Conservation (phyloP, 163 green algal genomes). For the Coccomyxa subellipsoidea region DNA sequence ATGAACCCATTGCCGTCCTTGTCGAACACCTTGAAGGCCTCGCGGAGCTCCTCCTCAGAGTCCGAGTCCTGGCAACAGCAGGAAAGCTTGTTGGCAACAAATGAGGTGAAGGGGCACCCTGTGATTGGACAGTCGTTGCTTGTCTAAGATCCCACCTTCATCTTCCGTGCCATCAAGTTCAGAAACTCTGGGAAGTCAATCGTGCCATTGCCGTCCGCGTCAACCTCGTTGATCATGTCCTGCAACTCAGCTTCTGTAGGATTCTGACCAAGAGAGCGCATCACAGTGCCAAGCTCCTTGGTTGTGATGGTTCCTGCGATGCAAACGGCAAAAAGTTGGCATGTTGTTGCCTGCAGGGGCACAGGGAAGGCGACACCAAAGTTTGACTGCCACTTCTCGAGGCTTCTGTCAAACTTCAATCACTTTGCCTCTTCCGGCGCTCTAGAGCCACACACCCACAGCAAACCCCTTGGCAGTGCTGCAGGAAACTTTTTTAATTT, state of each 20-base stretch:
- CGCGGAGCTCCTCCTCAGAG: slow-evolving; percentile 95
- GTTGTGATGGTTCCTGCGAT: slow-evolving; percentile 87
- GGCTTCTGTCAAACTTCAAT: neutral
- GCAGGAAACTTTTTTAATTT: neutral
- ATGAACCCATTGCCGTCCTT: slow-evolving; percentile 99
- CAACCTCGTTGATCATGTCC: slow-evolving; percentile 80
- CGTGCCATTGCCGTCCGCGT: slow-evolving; percentile 97
- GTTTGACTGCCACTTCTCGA: neutral
- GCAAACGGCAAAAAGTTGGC: neutral
- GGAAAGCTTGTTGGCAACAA: neutral
- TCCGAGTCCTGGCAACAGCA: slow-evolving; percentile 81
- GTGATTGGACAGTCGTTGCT: too few species aligned
- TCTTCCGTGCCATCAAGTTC: slow-evolving; percentile 94
- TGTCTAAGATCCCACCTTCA: slow-evolving; percentile 88
- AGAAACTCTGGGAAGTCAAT: slow-evolving; percentile 99
- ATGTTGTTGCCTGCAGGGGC: neutral
- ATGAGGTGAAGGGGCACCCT: neutral
- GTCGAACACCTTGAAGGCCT: slow-evolving; percentile 99
- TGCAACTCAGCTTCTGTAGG: slow-evolving; percentile 97
- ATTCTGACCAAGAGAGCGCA: slow-evolving; percentile 98
- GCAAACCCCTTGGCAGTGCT: neutral
- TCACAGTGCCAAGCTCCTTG: slow-evolving; percentile 98
- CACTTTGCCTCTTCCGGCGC: neutral
- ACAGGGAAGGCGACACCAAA: neutral
- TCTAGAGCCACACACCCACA: neutral